A percentile compares a stretch with the other conserved stretches of the same genome.
These are phyloP conservation scores for Kodamaea lidongshanica DNA, from an alignment of 805 yeast species.

Conservation along the genomic window DNA sequence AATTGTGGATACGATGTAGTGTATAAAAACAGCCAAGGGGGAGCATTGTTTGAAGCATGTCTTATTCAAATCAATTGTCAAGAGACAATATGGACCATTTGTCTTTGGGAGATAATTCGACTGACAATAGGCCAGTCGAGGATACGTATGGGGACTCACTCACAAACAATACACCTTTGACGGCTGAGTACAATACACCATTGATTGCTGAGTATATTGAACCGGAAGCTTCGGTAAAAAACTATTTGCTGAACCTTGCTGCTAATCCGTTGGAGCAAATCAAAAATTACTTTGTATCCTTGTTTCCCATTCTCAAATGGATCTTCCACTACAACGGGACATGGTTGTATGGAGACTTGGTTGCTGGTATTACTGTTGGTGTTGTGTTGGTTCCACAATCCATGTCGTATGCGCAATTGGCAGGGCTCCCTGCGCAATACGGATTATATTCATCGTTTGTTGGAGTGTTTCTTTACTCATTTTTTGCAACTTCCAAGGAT, in stretches of 20 bases:
- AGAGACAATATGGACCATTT: no score
- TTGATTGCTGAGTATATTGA: slow-evolving; percentile 36
- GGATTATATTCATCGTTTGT: slow-evolving; percentile 90
- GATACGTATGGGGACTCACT: no score
- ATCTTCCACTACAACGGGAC: slow-evolving; percentile 70
- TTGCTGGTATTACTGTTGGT: slow-evolving; percentile 93
- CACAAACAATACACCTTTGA: no score
- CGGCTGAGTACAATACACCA: no score
- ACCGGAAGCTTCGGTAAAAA: slow-evolving; percentile 27
- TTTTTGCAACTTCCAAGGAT: slow-evolving; percentile 93
- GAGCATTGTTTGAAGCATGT: no score
- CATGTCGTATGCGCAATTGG: slow-evolving; percentile 90
- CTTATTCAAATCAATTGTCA: no score
- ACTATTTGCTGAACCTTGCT: slow-evolving; percentile 24
- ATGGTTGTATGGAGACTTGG: slow-evolving; percentile 78
- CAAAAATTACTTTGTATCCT: slow-evolving; percentile 48
- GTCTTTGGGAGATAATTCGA: no score
- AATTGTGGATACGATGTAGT: no score
- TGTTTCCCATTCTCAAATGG: slow-evolving; percentile 84
- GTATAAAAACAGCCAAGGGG: no score
- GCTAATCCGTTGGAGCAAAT: slow-evolving; percentile 35
- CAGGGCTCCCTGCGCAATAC: slow-evolving; percentile 72
- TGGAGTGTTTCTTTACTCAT: slow-evolving; percentile 81
- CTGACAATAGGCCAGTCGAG: no score
- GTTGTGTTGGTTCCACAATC: slow-evolving; percentile 90